Evolutionary conservation across 192 early-diverging fungal genomes (phyloP).

Genomic region (Rhizophagus prolifer): DNA sequence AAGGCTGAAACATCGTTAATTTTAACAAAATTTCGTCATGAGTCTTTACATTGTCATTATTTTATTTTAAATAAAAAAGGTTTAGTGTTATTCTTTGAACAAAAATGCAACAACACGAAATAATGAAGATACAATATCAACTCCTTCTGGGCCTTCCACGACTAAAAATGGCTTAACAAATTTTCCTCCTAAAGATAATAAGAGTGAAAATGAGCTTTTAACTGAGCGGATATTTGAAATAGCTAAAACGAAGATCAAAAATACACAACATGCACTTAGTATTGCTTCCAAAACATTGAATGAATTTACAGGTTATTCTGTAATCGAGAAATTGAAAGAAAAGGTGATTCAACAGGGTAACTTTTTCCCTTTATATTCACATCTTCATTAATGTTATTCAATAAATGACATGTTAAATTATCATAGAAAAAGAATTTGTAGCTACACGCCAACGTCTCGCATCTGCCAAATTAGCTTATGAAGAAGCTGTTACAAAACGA

Average conservation of each 20-base stretch:
- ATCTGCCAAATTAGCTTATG: conserved; percentile 52
- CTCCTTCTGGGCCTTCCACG: background rate
- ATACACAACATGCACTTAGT: background rate
- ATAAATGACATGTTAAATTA: background rate
- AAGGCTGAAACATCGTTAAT: background rate
- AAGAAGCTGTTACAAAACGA: conserved; percentile 54
- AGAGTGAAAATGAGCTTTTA: background rate
- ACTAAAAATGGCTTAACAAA: background rate
- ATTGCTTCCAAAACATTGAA: conserved; percentile 44
- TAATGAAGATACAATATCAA: background rate
- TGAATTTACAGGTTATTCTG: conserved; percentile 68
- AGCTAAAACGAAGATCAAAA: background rate
- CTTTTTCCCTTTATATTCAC: too few relatives aligned
- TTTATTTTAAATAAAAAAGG: background rate
- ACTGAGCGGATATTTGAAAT: background rate
- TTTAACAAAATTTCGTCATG: background rate
- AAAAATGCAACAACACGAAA: background rate
- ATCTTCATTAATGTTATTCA: too few relatives aligned
- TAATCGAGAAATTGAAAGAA: conserved; percentile 64
- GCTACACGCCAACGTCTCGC: conserved; percentile 47
- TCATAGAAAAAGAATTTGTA: conserved; percentile 45
- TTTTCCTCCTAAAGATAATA: background rate
- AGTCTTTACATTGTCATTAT: background rate
- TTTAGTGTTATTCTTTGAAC: background rate
- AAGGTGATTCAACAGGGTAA: conserved; percentile 61